Evolutionary conservation across 1,284 basidiomycete genomes (phyloP).

Genomic region (Trametes polyzona): DNA sequence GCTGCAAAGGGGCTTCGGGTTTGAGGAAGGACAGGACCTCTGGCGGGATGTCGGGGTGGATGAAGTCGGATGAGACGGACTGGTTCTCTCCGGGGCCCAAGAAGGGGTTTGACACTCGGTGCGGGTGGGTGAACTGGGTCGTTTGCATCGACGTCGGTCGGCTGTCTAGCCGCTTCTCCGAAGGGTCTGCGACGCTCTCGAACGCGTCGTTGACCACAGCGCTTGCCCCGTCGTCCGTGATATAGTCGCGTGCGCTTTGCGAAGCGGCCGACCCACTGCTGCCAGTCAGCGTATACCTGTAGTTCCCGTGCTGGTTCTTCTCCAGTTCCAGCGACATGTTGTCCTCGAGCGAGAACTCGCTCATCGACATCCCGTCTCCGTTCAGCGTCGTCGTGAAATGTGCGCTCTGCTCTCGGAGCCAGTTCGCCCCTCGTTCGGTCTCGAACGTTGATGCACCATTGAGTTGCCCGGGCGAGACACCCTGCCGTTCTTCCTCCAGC

Average conservation of each 20-base stretch:
- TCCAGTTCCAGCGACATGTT: constrained; percentile 57
- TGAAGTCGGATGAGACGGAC: constrained; percentile 29
- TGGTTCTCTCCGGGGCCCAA: constrained; percentile 16
- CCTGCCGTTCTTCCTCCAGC: constrained; percentile 50
- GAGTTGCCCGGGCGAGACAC: constrained; percentile 47
- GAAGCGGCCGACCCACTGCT: constrained; percentile 50
- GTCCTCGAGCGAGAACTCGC: constrained; percentile 29
- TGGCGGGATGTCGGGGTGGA: constrained; percentile 47
- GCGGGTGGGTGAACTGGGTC: constrained; percentile 58
- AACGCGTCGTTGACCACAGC: constrained; percentile 37
- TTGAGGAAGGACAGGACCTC: constrained; percentile 59
- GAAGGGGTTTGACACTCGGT: constrained; percentile 34
- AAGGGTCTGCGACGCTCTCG: constrained; percentile 27
- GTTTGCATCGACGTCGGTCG: constrained; percentile 67
- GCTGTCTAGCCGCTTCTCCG: constrained; percentile 22
- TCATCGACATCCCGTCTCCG: constrained; percentile 18
- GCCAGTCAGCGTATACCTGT: constrained; percentile 73
- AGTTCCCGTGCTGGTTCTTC: constrained; percentile 67
- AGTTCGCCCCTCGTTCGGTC: constrained; percentile 72
- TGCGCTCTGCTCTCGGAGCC: constrained; percentile 83
- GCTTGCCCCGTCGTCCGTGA: constrained; percentile 51
- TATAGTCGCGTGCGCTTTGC: constrained; percentile 52
- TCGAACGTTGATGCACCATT: constrained; percentile 48
- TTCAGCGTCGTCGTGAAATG: constrained; percentile 53
- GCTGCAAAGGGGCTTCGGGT: constrained; percentile 46